Evolutionary conservation across 495 filamentous ascomycete genomes (phyloP), one percentile per base, ranked within the genome.

Genomic region (Copromyces sp.): DNA sequence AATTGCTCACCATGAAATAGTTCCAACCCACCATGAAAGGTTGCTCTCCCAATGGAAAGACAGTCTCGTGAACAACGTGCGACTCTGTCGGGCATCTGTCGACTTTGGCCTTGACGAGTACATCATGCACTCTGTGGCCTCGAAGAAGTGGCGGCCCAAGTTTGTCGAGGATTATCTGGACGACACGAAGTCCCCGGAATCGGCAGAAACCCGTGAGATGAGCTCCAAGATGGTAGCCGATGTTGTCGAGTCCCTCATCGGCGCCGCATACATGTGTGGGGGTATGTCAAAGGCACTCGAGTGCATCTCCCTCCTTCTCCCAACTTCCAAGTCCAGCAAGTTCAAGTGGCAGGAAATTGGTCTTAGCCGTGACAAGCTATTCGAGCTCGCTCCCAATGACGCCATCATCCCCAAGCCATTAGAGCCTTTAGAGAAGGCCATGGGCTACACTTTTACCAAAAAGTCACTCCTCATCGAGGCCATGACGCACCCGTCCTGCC

Each of bases 211-310:
- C 75, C 78, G 81, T 12, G 45, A 82, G 4, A 77, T 94, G 37
- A 91, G 92, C 2, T 91, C 87, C 8, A 99, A 99, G 77, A 88
- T 90, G 3, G 86, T 97, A 14, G 95, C 95, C 5, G 95, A 99
- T 74, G 92, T 97, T 0, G 88, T 98, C 12, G 95, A 99, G 79
- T 88, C 84, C 0, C 83, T 98, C 1, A 91, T 97, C 42, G 95
- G 93, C 2, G 91, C 92, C 0, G 85, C 92, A 2, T 97, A 87
- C 75, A 69, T 93, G 8, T 88, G 92, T 68, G 93, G 93, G 1
- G 92, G 92, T 0, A 79, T 87, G 42, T 42, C 84, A 9, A 90
- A 89, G 72, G 93, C 92, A 0, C 81, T 91, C 35, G 72, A 78
- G 11, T 94, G 91, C 78, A 84, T 95, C 2, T 80, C 86, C 45